Base-by-base conservation (phyloP, 257 asterid species). In the Scutellaria barbata region DNA sequence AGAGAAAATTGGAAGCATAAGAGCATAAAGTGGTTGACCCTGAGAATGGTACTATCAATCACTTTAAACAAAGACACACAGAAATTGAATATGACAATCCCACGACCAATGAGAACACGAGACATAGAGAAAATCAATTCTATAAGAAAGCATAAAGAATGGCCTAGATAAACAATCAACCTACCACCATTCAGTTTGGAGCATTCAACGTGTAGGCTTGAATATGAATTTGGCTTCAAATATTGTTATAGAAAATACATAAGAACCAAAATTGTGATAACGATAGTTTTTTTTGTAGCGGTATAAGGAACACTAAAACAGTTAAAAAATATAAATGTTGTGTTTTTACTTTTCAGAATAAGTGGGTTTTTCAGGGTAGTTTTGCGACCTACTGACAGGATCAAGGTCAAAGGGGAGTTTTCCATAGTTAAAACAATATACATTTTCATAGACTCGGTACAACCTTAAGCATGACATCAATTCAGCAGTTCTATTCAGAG, bases 11-110 rank as follows among this genome's bases (percentile, higher is more conserved):
- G 39, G 12, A 22, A 11, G 63, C 6, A 57, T 55, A 55, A 16
- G 25, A 33, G 5, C 47, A 33, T 1, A 55, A 13, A 66, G 58
- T 48, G 33, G 47, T 33, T 65, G 58, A 33, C 8, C 33, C 56
- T 65, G 59, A 65, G 47, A 22, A 69, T 56, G 66, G 46, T 37
- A 41, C 45, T 41, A 42, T 5, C 56, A 69, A 54, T 20, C 52
- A 41, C 71, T 65, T 64, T 12, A 14, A 47, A 17, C 46, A 47
- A 30, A 46, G 41, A 47, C n/a, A 25, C 7, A 46, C 10, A 65
- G 10, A 48, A 66, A 47, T 9, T 33, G 10, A 48, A 17, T 33
- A 41, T 25, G 6, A 48, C 4, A 20, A 63, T 7, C 12, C 25
- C 71, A 47, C 1, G 8, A n/a, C 60, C 47, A 66, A 30, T 57